Percentiles rank a stretch among this genome's conserved stretches.
Evolutionary conservation across 2,329 filamentous ascomycete genomes (phyloP).

Genomic region (Trichoderma sp.): DNA sequence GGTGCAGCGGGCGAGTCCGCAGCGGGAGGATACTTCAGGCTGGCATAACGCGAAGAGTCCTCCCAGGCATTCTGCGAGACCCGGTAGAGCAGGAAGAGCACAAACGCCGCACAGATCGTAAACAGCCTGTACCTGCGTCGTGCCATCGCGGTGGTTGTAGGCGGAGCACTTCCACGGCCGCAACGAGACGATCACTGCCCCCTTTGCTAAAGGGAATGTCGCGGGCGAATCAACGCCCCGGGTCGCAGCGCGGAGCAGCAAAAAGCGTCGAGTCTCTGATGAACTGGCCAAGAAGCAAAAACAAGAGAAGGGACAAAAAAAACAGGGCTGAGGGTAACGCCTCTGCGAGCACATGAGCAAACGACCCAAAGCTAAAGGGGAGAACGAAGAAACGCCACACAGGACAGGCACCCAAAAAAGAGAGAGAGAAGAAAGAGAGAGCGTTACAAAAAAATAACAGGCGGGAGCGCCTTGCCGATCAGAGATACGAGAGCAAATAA

Average conservation of each 20-base stretch:
- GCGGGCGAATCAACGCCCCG: not conserved
- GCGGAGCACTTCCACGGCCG: not conserved
- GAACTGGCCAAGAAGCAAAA: not conserved
- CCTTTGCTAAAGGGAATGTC: not conserved
- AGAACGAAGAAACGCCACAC: not conserved
- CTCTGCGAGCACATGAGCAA: conserved; percentile 13
- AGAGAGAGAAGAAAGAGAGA: not conserved
- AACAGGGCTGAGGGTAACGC: not conserved
- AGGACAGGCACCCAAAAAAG: not conserved
- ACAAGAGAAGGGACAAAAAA: not conserved
- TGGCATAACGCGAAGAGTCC: conserved; percentile 25
- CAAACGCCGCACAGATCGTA: conserved; percentile 55
- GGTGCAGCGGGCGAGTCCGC: conserved; percentile 13
- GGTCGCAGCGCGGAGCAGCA: not conserved
- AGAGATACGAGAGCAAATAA: not conserved
- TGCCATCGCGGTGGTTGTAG: conserved; percentile 46
- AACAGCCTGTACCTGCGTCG: conserved; percentile 65
- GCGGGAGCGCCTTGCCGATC: not conserved
- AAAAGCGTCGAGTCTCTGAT: not conserved
- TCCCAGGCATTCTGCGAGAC: conserved; percentile 47
- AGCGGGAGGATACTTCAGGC: conserved; percentile 16
- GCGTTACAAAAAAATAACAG: not conserved
- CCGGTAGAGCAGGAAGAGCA: conserved; percentile 58
- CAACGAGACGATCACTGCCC: conserved; percentile 5
- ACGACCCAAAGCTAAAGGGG: not conserved